Evolutionary conservation across 1,284 basidiomycete species (phyloP).

Genomic region (Apiotrichum gracile): DNA sequence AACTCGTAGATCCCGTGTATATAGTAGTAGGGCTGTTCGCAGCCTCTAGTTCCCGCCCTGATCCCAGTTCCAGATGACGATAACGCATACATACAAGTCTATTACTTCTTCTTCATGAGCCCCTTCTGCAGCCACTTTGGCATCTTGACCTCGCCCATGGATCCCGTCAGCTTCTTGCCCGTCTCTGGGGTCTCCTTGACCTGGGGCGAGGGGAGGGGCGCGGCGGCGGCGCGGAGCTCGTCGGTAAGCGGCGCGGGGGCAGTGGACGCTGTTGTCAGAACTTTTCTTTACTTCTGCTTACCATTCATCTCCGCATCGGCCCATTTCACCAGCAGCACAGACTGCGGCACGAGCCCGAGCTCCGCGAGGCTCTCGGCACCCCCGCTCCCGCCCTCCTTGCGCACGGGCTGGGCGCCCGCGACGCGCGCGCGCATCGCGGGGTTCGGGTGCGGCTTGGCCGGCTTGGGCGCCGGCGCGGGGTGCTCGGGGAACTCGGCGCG

Average conservation of each 20-base stretch:
- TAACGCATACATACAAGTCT: background rate
- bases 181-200: constrained; percentile 20
- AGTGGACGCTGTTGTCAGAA: constrained; percentile 23
- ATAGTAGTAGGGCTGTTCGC: no score
- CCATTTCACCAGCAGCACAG: constrained; percentile 41
- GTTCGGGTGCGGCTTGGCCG: constrained; percentile 15
- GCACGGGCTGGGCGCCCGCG: constrained; percentile 19
- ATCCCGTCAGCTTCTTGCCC: constrained; percentile 38
- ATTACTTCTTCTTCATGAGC: constrained; percentile 42
- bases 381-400: constrained; percentile 35
- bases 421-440: constrained; percentile 23
- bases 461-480: constrained; percentile 20
- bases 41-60: no score
- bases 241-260: constrained; percentile 38
- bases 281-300: constrained; percentile 14
- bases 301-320: constrained; percentile 44
- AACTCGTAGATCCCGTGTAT: constrained; percentile 51
- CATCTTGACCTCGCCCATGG: constrained; percentile 8
- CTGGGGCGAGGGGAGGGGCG: constrained; percentile 34
- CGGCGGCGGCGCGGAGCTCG: constrained; percentile 31
- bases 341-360: constrained; percentile 44
- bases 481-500: constrained; percentile 40
- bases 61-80: no score
- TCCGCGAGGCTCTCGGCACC: constrained; percentile 36
- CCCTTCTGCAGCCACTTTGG: constrained; percentile 39